These are phyloP conservation scores for Auricularia cornea DNA, from an alignment of 768 basidiomycete species.

Conservation along the genomic window DNA sequence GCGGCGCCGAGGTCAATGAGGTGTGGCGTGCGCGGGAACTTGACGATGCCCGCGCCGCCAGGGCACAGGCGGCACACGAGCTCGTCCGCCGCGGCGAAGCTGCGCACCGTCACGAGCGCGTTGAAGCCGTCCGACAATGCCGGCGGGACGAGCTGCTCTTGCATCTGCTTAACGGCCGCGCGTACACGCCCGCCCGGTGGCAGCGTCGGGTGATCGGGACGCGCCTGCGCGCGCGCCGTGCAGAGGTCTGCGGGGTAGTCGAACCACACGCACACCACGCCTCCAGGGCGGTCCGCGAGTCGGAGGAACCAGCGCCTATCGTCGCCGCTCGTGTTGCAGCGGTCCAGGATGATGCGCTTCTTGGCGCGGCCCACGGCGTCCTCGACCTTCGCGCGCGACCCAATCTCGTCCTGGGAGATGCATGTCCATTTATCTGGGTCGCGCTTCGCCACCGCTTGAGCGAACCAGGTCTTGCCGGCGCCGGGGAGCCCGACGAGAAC, in stretches of 20 bases:
- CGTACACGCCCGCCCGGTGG: conserved; percentile 47
- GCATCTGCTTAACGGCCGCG: conserved; percentile 49
- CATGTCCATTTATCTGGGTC: conserved; percentile 35
- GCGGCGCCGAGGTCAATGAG: conserved; percentile 50
- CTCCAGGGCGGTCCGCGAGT: conserved; percentile 38
- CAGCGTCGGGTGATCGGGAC: conserved; percentile 51
- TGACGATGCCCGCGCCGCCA: conserved; percentile 31
- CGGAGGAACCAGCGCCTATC: conserved; percentile 45
- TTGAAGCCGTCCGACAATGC: conserved; percentile 37
- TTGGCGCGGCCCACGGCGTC: conserved; percentile 34
- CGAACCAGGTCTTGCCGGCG: conserved; percentile 52
- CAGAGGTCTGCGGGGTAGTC: conserved; percentile 45
- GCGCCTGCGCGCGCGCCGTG: conserved; percentile 44
- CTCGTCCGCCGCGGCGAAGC: conserved; percentile 43
- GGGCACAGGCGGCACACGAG: conserved; percentile 38
- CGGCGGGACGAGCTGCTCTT: conserved; percentile 35
- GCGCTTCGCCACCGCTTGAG: conserved; percentile 38
- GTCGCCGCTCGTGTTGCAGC: conserved; percentile 42
- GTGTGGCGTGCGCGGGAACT: conserved; percentile 56
- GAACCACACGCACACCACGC: conserved; percentile 47
- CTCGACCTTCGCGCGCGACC: conserved; percentile 43
- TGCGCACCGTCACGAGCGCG: conserved; percentile 38
- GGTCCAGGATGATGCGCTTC: conserved; percentile 43
- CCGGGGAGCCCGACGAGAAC: conserved; percentile 55
- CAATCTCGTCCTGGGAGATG: conserved; percentile 51